Base-by-base conservation (phyloP, 2,329 filamentous ascomycete species). In the Ophiognomonia clavigignenti-juglandacearum region DNA sequence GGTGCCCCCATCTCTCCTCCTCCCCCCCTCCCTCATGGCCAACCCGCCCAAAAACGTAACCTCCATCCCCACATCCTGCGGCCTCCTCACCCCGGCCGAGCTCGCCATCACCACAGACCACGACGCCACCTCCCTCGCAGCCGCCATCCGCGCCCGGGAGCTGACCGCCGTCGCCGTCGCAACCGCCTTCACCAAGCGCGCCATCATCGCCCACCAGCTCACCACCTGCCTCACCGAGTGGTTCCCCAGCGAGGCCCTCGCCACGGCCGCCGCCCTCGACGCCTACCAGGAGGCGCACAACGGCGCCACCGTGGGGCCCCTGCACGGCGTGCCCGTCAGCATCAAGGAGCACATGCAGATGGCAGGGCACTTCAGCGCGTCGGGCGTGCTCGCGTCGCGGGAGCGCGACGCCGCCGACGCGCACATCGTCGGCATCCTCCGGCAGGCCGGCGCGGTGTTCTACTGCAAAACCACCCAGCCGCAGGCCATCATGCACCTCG, bases 391-490 rank as follows among this genome's bases (percentile, higher is more conserved):
- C 10, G 6, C 69, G 67, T 24, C 68, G 74, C 52, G 78, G 70
- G 35, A 65, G 69, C 51, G 68, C 71, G 74, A 76, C 13, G 59
- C 65, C 10, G 61, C 70, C 26, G 78, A 84, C 57, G 70, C 78
- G 6, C 74, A 77, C 0, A 67, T 86, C 24, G 73, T 84, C 0
- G 68, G 72, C 1, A 66, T 84, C 1, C 64, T 86, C 9, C 66
- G 75, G 31, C 67, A 66, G 14, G 68, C 80, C 0, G 84, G 83
- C 2, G 83, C 82, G 2, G 71, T 86, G 1, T 69, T 82, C 39
- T 82, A 83, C 56, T 77, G 78, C 49, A 86, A 87, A 61, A 87
- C 85, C 0, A 87, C 85, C 46, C 73, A 86, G 6, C 83, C 84
- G 0, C 78, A 81, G 54, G 74, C 70, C 0, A 64, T 81, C 39